Evolutionary conservation across 352 stramenopile genomes (phyloP), one percentile per base, ranked within the genome.

Genomic region (Pythium coloratum): DNA sequence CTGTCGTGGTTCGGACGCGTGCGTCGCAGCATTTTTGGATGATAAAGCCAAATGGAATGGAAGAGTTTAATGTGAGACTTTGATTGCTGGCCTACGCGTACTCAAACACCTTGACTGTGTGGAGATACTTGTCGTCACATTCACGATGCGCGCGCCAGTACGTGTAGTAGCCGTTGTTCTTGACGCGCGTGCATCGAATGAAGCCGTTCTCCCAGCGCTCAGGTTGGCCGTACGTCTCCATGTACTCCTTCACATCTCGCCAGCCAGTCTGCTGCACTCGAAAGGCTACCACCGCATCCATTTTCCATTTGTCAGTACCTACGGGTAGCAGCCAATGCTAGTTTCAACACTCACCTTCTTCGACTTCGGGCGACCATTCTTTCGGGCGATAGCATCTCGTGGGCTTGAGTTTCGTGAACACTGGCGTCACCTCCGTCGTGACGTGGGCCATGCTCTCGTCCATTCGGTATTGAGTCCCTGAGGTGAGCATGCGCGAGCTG

Each of bases 131-230:
- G 73, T 92, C 86, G 46, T 90, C 86, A 55, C 86, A 94, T 71
- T 94, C 86, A 33, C 86, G 81, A 53, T 86, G 67, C 13, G 80
- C 59, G 34, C 81, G 80, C 79, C 86, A 94, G 64, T 94, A 94
- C 1, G 85, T 93, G 67, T 90, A 94, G 69, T 90, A 94, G 18
- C 85, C 83, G 55, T 90, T 94, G 67, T 77, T 86, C 64, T 94
- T 92, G 46, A 92, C 85, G 40, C 85, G 80, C 8, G 85, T 94
- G 73, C 83, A 94, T 14, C 82, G 83, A 59, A 93, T 84, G 61
- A 81, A 90, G 14, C 82, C 83, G 40, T 92, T 94, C 26, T 82
- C 67, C 83, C 84, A 92, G 54, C 82, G 82, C 24, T 92, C 81
- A 2, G 82, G 86, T 49, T 91, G 73, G 20, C 84, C 84, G 49